Conservation (phyloP, 345 rosid species). For the Combretum micranthum region DNA sequence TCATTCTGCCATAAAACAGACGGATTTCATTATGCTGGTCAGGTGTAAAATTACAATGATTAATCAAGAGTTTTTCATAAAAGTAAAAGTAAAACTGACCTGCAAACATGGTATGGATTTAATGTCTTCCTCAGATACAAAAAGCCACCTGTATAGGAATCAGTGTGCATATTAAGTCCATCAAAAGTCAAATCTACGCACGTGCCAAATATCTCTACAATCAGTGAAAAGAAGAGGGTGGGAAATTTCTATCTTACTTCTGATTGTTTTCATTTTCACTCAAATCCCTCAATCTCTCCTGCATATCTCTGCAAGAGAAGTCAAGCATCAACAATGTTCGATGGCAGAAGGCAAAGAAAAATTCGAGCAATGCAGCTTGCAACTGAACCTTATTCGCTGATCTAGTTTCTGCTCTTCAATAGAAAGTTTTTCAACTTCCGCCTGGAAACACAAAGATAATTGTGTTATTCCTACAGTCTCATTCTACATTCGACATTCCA, state of each 20-base stretch:
- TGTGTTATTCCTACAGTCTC: background rate
- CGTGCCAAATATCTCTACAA: background rate
- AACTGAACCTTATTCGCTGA: conserved; percentile 66
- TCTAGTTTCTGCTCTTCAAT: conserved; percentile 66
- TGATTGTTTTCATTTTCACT: conserved; percentile 78
- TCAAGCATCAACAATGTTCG: conserved; percentile 27
- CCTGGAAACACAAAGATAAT: conserved; percentile 37
- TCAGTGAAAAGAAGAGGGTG: background rate
- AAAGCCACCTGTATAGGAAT: conserved; percentile 68
- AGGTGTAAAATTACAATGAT: conserved; percentile 6
- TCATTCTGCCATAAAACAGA: conserved; percentile 51
- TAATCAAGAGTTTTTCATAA: background rate
- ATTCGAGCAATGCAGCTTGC: conserved; percentile 15
- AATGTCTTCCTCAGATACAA: conserved; percentile 86
- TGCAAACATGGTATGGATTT: conserved; percentile 69
- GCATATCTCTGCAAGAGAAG: conserved; percentile 59
- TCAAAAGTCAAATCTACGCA: background rate
- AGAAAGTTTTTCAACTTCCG: conserved; percentile 62
- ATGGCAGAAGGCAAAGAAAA: conserved; percentile 12
- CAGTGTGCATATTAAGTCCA: conserved; percentile 6
- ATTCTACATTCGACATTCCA: background rate
- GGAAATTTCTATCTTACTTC: conserved; percentile 37
- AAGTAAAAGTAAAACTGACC: conserved; percentile 28
- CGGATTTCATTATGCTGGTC: conserved; percentile 6
- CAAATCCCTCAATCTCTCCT: conserved; percentile 62